These are phyloP conservation scores for Rhizopus sp. DNA, from an alignment of 371 early-diverging fungal genomes.

Conservation along the genomic window DNA sequence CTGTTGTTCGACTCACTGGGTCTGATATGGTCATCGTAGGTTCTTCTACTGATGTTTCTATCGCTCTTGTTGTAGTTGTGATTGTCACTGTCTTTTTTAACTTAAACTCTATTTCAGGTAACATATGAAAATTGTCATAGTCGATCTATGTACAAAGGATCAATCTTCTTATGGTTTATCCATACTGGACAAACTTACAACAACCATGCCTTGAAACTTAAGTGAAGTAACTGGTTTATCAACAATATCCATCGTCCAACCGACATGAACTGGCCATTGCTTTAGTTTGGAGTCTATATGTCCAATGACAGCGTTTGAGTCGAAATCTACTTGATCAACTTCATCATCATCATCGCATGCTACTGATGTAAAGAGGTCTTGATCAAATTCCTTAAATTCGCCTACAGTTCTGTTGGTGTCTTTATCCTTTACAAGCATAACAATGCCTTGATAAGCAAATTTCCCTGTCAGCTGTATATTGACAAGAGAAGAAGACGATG, in stretches of 20 bases:
- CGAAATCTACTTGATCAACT: slow-evolving; percentile 24
- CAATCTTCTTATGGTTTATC: not conserved
- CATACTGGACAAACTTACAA: slow-evolving; percentile 30
- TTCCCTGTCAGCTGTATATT: slow-evolving; percentile 30
- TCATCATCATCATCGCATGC: slow-evolving; percentile 47
- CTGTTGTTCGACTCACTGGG: not conserved
- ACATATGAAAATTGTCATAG: slow-evolving; percentile 47
- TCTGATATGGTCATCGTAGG: too few species aligned
- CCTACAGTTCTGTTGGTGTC: slow-evolving; percentile 40
- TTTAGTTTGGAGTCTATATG: slow-evolving; percentile 45
- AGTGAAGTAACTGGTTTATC: slow-evolving; percentile 19
- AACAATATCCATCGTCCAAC: slow-evolving; percentile 31
- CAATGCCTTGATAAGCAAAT: slow-evolving; percentile 41
- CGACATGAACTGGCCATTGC: slow-evolving; percentile 39
- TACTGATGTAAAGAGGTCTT: slow-evolving; percentile 35
- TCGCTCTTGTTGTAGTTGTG: slow-evolving; percentile 4
- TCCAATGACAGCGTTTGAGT: slow-evolving; percentile 34
- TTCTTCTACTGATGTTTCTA: not conserved
- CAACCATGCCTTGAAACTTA: slow-evolving; percentile 47
- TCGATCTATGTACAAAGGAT: slow-evolving; percentile 33
- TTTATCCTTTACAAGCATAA: slow-evolving; percentile 41
- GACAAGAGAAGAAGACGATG: slow-evolving; percentile 18
- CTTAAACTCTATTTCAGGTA: slow-evolving; percentile 40
- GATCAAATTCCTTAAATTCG: slow-evolving; percentile 37
- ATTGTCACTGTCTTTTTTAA: slow-evolving; percentile 19